Evolutionary conservation across 148 eudicot species (phyloP), one percentile per base, ranked within the genome.

Genomic region (Diospyros lotus): DNA sequence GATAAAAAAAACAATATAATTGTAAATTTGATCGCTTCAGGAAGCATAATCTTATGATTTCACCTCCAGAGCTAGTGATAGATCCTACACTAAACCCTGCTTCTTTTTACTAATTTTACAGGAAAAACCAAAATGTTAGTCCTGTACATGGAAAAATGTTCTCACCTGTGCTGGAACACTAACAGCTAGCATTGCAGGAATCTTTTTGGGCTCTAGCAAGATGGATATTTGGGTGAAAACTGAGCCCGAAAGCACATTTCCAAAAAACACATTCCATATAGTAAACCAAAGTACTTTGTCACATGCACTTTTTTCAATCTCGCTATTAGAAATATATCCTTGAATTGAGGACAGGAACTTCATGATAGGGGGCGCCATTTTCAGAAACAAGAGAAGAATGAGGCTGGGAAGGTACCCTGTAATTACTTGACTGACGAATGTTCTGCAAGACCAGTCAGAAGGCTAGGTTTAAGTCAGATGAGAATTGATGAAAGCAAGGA

Each of bases 331-430:
- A 73, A 89, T 77, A 72, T 79, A 76, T 42, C 97, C 97, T 86
- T 93, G 91, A 74, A 90, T 80, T 18, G 91, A 82, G 71, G 97
- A 87, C 59, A 93, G 80, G 75, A 87, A 80, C 82, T 64, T 66
- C 97, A 93, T 90, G 64, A 93, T 70, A 75, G 93, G 95, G 76
- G 97, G 96, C 76, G 86, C 89, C 73, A 85, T 10, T 68, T 71
- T 78, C 74, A 93, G 68, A 82, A 84, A 93, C 73, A 89, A 11
- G 69, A 72, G 85, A 60, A 93, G 90, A 58, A 93, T 89, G 74
- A 90, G 82, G 63, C 86, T 93, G 69, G 97, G 97, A 76, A 93
- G 93, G 76, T 90, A 93, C 68, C 97, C 97, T 9, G 95, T 93
- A 39, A 93, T 73, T 82, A 90, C 44, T 78, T 85, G 79, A 66